Percentiles rank a stretch among this genome's conserved stretches.
These are phyloP conservation scores for Hordeum vulgare DNA, from an alignment of 176 grass and related monocot species.

Conservation along the genomic window DNA sequence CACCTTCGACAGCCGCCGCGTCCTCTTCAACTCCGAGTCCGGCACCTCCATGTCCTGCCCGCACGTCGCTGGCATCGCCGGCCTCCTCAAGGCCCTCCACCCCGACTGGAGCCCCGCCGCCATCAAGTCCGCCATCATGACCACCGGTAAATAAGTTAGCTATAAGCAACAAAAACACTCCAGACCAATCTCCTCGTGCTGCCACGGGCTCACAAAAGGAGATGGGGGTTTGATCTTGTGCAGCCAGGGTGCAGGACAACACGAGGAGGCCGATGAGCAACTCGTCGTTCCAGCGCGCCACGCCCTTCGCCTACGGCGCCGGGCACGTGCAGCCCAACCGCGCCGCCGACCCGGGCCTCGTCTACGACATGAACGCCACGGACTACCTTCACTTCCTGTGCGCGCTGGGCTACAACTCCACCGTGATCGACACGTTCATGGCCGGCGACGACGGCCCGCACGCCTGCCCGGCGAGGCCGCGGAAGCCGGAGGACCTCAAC, in stretches of 20 bases:
- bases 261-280: constrained; percentile 46
- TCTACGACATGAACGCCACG: constrained; percentile 52
- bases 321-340: constrained; percentile 72
- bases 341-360: constrained; percentile 78
- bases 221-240: too few species aligned
- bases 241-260: constrained; percentile 62
- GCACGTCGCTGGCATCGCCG: constrained; percentile 74
- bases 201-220: too few species aligned
- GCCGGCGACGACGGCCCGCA: not conserved
- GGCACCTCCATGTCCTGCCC: constrained; percentile 98
- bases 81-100: constrained; percentile 67
- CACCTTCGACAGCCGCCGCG: constrained; percentile 63
- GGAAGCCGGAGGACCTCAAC: constrained; percentile 63
- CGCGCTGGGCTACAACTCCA: constrained; percentile 80
- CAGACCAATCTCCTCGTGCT: too few species aligned
- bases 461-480: constrained; percentile 29
- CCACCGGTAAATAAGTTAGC: not conserved
- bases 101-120: constrained; percentile 81
- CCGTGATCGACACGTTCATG: constrained; percentile 48
- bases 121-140: constrained; percentile 92
- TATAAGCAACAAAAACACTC: too few species aligned
- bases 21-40: constrained; percentile 85
- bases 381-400: constrained; percentile 85
- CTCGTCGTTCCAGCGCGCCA: constrained; percentile 50
- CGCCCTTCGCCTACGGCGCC: constrained; percentile 85